phyloP scores from a whole-genome alignment of 2,329 filamentous ascomycete species.

The Diaporthe eres region DNA sequence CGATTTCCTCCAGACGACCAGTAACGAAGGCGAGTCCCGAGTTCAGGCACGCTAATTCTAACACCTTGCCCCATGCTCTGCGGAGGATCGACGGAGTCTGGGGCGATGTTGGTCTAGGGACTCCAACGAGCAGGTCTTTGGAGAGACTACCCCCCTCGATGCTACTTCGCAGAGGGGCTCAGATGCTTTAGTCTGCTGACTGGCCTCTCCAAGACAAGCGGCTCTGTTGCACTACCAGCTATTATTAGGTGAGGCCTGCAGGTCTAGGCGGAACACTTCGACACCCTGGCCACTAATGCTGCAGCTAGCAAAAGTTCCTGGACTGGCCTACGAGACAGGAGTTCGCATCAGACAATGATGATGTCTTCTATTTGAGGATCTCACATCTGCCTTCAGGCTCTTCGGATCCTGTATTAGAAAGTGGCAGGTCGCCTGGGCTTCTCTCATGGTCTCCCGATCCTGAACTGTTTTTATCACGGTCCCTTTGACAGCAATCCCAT shows the following conservation, averaged over 20 bases:
- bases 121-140: not conserved
- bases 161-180: not conserved
- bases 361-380: not conserved
- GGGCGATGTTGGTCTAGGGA: not conserved
- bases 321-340: not conserved
- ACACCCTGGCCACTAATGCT: not conserved
- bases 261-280: not conserved
- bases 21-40: not conserved
- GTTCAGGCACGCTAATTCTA: not conserved
- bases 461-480: not conserved
- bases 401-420: not conserved
- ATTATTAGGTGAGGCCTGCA: not conserved
- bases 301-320: not conserved
- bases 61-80: not conserved
- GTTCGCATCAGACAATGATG: not conserved
- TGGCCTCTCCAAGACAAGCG: not conserved
- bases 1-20: not conserved
- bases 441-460: not conserved
- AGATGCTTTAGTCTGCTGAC: not conserved
- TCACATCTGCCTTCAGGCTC: not conserved
- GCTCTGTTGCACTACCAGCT: not conserved
- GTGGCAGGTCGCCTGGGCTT: not conserved
- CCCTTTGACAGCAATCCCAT: not conserved
- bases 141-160: not conserved
- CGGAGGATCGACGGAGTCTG: not conserved